Base-by-base conservation (phyloP, 306 rosid genomes). In the Albizia julibrissin region DNA sequence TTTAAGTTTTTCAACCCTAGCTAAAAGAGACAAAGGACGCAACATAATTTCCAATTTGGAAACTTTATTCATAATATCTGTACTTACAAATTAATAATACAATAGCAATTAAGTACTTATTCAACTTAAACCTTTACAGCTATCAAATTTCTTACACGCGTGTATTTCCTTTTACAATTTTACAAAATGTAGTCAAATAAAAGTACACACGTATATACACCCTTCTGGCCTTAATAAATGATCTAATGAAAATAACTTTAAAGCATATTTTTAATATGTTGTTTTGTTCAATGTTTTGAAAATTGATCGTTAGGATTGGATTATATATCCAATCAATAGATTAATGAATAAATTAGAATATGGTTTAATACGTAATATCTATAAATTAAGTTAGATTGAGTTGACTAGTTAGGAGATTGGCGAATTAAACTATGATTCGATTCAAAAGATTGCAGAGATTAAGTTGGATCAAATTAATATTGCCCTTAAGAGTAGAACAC, bases 1-100 rank as follows among this genome's bases (percentile, higher is more conserved):
- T 42, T 26, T 26, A 0, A 10, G 8, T 37, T 85, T 85, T 72
- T 76, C 82, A 52, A 79, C 76, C 77, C 71, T 43, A 14, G 7
- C 58, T 15, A 3, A 50, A 52, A 52, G 22, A 8, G 62, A 54
- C 8, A 54, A 37, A 21, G 10, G 27, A n/a, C 61, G 7, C 11
- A 6, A 2, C 62, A 54, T n/a, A 7, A 47, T 21, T 18, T n/a
- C 11, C 10, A 52, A 8, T 56, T 19, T 56, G 11, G 12, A 1
- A 56, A n/a, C 62, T 56, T 18, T 3, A 19, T 5, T 5, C n/a
- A 49, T 15, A 49, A 49, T 49, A 3, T 49, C 56, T 14, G n/a
- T 49, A 49, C 56, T 4, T 47, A 3, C 19, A 13, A 47, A 43
- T 43, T 43, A 43, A 11, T 40, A 44, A 44, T 44, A 44, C 13